These are phyloP conservation scores for Parachlorella kessleri DNA, from an alignment of 139 green algal species.

Conservation along the genomic window DNA sequence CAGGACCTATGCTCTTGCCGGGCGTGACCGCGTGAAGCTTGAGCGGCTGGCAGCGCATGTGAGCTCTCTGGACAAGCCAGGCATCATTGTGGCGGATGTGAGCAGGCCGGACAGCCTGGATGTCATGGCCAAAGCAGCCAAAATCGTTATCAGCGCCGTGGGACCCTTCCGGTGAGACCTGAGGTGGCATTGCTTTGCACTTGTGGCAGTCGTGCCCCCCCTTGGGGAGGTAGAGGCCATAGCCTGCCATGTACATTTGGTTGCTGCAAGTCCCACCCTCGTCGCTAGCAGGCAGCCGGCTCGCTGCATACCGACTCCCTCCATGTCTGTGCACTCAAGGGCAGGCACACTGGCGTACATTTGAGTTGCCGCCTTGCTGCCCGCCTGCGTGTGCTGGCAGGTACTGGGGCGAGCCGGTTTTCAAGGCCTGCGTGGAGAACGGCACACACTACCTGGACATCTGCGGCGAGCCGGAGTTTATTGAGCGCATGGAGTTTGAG, in stretches of 20 bases:
- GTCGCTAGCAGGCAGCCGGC: no score
- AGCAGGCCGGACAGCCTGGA: slow-evolving; percentile 33
- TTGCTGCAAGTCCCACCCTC: no score
- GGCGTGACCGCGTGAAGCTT: slow-evolving; percentile 37
- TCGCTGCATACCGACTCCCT: no score
- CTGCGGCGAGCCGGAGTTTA: slow-evolving; percentile 79
- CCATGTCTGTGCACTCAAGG: no score
- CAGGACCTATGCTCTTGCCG: slow-evolving; percentile 36
- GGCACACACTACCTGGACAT: slow-evolving; percentile 73
- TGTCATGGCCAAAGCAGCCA: slow-evolving; percentile 12
- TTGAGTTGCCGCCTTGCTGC: no score
- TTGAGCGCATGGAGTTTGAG: slow-evolving; percentile 64
- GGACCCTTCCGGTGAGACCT: slow-evolving; percentile 56
- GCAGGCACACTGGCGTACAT: no score
- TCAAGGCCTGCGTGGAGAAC: slow-evolving; percentile 49
- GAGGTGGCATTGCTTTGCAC: no score
- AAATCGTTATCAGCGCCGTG: slow-evolving; percentile 65
- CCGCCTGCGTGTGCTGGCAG: no score
- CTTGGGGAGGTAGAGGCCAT: no score
- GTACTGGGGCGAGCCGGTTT: slow-evolving; percentile 59
- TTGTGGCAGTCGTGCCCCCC: no score
- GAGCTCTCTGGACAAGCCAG: background rate
- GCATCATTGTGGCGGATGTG: slow-evolving; percentile 54
- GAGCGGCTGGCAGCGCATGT: background rate
- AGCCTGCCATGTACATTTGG: no score